A percentile compares a stretch with the other conserved stretches of the same genome.
These are phyloP conservation scores for Margaritispora aquatica DNA, from an alignment of 495 filamentous ascomycete genomes.

Conservation along the genomic window DNA sequence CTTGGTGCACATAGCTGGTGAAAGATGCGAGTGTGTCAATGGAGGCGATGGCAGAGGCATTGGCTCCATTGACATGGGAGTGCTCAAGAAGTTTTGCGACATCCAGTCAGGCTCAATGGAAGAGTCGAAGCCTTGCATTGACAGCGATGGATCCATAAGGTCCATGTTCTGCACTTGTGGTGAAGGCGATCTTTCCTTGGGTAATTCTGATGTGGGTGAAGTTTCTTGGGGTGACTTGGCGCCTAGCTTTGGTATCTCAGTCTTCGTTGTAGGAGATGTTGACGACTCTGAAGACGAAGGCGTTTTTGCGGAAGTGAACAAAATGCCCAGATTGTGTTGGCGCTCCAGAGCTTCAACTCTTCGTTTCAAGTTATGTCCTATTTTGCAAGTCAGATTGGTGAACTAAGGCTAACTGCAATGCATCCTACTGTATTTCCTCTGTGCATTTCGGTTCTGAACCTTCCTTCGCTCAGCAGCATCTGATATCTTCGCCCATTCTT, in stretches of 20 bases:
- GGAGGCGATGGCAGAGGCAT: background rate
- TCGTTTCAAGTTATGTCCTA: background rate
- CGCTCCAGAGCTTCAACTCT: background rate
- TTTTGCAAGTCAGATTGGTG: background rate
- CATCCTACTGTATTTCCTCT: slow-evolving; percentile 31
- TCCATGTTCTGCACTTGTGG: background rate
- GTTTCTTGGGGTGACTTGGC: background rate
- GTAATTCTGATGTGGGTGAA: background rate
- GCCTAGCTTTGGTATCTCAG: background rate
- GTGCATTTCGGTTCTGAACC: slow-evolving; percentile 34
- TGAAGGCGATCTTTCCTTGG: background rate
- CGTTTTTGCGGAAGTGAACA: background rate
- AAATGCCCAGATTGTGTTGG: background rate
- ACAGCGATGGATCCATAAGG: background rate
- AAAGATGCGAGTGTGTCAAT: background rate
- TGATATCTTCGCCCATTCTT: slow-evolving; percentile 25
- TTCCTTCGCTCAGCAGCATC: slow-evolving; percentile 33
- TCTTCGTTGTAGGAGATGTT: background rate
- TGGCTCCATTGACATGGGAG: background rate
- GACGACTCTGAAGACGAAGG: background rate
- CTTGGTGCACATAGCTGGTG: background rate
- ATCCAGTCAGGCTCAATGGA: background rate
- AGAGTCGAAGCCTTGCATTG: background rate
- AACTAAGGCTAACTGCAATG: background rate
- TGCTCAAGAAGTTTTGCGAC: background rate